These are phyloP conservation scores for Cardamine chenopodiifolia DNA, from an alignment of 345 rosid genomes.

Conservation along the genomic window DNA sequence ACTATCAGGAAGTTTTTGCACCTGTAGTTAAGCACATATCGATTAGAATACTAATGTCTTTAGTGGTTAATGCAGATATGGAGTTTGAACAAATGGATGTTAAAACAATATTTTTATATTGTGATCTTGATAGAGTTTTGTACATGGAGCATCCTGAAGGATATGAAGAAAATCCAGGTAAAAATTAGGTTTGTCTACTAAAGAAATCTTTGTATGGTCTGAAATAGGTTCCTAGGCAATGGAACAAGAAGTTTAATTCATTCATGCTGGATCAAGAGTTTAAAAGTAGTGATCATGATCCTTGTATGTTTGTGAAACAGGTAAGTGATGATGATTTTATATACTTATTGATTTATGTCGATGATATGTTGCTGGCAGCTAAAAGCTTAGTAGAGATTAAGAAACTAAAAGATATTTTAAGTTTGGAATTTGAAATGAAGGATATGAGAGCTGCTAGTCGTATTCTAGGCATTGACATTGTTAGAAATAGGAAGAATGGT, in stretches of 20 bases:
- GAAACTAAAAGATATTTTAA: fast-evolving
- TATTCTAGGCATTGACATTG: too few relatives aligned
- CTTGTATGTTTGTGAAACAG: background rate
- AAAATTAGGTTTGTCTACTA: too few relatives aligned
- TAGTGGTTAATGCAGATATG: background rate
- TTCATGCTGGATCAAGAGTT: background rate
- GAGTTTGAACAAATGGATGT: background rate
- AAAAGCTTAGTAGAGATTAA: fast-evolving
- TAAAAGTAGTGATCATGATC: background rate
- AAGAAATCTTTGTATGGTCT: background rate
- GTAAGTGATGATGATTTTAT: background rate
- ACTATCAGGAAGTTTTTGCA: background rate
- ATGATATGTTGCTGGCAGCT: background rate
- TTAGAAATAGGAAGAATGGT: too few relatives aligned
- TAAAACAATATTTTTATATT: background rate
- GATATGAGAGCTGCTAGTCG: background rate
- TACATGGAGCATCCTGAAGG: background rate
- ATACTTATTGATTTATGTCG: background rate
- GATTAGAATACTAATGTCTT: background rate
- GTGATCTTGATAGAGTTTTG: background rate
- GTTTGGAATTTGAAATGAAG: background rate
- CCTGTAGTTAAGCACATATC: background rate
- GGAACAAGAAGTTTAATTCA: background rate
- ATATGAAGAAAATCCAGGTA: background rate
- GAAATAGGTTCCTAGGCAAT: background rate